These are phyloP conservation scores for Cordyceps tenuipes DNA, from an alignment of 2,329 filamentous ascomycete genomes.

Conservation along the genomic window DNA sequence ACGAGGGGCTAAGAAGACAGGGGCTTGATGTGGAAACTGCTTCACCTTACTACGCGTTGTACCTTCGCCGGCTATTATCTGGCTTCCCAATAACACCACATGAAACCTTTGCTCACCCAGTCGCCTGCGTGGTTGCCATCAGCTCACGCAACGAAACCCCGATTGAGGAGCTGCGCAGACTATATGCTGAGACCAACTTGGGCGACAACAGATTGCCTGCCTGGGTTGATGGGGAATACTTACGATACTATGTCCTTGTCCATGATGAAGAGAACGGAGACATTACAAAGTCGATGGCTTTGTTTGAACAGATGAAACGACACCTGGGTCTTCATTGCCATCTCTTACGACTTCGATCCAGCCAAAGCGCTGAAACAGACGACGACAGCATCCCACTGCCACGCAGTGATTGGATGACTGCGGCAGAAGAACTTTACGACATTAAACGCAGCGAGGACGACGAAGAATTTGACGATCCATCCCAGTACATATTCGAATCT, in stretches of 20 bases:
- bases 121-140: conserved; percentile 89
- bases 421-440: conserved; percentile 72
- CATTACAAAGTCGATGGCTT: conserved; percentile 75
- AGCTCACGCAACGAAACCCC: conserved; percentile 79
- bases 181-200: conserved; percentile 79
- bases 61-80: conserved; percentile 74
- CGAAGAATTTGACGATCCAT: conserved; percentile 61
- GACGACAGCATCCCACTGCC: conserved; percentile 82
- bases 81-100: conserved; percentile 70
- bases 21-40: conserved; percentile 42
- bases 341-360: conserved; percentile 74
- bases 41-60: conserved; percentile 78
- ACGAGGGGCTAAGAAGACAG: conserved; percentile 31
- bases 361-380: conserved; percentile 78
- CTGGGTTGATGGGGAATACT: conserved; percentile 86
- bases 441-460: conserved; percentile 60
- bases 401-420: conserved; percentile 80
- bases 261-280: conserved; percentile 96
- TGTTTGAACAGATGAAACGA: conserved; percentile 99
- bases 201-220: conserved; percentile 65
- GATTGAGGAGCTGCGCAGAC: conserved; percentile 73
- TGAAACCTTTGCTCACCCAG: conserved; percentile 90
- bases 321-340: conserved; percentile 95
- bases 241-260: conserved; percentile 92
- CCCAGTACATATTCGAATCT: conserved; percentile 80